Conservation (phyloP, 169 alveolate species). For the Cryptosporidium sp. region DNA sequence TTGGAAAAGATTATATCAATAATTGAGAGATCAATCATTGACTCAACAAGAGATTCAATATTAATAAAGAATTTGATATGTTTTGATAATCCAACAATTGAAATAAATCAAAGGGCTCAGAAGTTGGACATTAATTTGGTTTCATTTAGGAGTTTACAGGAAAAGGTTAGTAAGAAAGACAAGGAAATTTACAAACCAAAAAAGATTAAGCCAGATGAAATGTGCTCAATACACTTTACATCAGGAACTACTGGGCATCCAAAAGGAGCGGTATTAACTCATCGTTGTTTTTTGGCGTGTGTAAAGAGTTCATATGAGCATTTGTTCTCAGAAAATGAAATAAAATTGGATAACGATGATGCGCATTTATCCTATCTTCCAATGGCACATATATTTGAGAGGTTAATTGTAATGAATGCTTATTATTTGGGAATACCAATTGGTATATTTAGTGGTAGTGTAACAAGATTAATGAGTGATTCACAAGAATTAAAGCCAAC, state of each 20-base stretch:
- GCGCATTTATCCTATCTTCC: constrained; percentile 88
- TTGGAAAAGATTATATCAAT: constrained; percentile 65
- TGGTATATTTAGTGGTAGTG: constrained; percentile 88
- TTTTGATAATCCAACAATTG: constrained; percentile 30
- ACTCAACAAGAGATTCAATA: constrained; percentile 24
- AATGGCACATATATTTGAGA: constrained; percentile 88
- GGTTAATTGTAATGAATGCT: constrained; percentile 79
- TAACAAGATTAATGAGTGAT: constrained; percentile 85
- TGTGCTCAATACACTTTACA: constrained; percentile 87
- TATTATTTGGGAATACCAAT: constrained; percentile 79
- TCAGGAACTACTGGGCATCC: constrained; percentile 95
- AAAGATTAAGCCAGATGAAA: constrained; percentile 76
- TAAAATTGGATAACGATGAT: constrained; percentile 79
- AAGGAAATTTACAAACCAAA: constrained; percentile 66
- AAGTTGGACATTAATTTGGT: constrained; percentile 59
- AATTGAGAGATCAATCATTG: constrained; percentile 67
- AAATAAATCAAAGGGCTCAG: constrained; percentile 18
- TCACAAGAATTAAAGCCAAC: constrained; percentile 87
- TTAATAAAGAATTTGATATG: constrained; percentile 48
- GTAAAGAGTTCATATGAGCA: constrained; percentile 75
- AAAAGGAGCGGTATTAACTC: constrained; percentile 91
- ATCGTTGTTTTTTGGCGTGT: constrained; percentile 83
- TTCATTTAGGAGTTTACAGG: constrained; percentile 15
- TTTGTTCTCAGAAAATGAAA: constrained; percentile 63
- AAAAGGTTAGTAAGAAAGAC: constrained; percentile 52